phyloP scores from a whole-genome alignment of 495 filamentous ascomycete genomes.

The Hypoxylon fuscum region DNA sequence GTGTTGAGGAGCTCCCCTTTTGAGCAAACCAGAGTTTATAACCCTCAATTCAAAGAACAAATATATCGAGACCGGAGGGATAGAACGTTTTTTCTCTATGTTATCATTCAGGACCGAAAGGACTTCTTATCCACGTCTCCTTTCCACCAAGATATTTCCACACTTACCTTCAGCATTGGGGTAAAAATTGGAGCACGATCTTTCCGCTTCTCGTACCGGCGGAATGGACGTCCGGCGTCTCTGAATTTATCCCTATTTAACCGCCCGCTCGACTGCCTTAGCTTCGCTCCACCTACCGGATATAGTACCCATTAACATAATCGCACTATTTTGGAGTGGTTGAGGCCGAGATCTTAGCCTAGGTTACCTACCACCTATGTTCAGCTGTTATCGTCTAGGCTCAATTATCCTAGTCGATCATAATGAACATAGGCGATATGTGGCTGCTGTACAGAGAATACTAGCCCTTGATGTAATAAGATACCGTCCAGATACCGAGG shows the following conservation, averaged over 20 bases:
- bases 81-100: slow-evolving; percentile 5
- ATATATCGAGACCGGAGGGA: neutral
- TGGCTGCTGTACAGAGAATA: no score
- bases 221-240: slow-evolving; percentile 40
- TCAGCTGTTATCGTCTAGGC: no score
- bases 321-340: neutral
- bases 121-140: neutral
- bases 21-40: slow-evolving; percentile 1
- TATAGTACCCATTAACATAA: neutral
- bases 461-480: no score
- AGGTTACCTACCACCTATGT: neutral
- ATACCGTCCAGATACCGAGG: no score
- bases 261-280: slow-evolving; percentile 41
- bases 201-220: slow-evolving; percentile 25
- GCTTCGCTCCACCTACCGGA: slow-evolving; percentile 22
- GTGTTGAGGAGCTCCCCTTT: slow-evolving; percentile 34
- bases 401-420: no score
- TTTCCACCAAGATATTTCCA: slow-evolving; percentile 21
- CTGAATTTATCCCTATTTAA: slow-evolving; percentile 60
- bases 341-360: neutral
- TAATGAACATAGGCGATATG: no score
- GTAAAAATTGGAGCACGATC: slow-evolving; percentile 1
- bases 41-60: slow-evolving; percentile 7
- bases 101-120: neutral
- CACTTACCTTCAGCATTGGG: slow-evolving; percentile 9